Evolutionary conservation across 305 asterid genomes (phyloP), one percentile per base, ranked within the genome.

Genomic region (Stenogyne calaminthoides): DNA sequence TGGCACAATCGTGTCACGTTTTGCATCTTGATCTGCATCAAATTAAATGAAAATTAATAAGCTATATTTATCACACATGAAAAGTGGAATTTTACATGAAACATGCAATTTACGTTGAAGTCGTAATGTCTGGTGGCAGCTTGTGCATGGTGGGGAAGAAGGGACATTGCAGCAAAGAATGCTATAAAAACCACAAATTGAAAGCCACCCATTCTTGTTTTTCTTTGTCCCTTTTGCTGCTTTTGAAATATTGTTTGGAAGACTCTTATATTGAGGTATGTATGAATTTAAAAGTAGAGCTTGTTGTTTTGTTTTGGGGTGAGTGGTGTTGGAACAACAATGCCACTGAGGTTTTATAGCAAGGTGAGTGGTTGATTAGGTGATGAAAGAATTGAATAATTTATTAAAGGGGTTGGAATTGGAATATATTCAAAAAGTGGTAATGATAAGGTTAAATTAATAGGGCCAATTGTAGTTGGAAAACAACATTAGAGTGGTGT

Each of bases 401-500:
- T 44, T 44, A 11, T 44, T 44, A 11, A 42, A 42, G 49, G 49
- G n/a, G 49, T 42, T 12, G 52, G 52, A 11, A 44, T 11, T 12
- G 16, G 16, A 44, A 12, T 2, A 44, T 12, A 15, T 44, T 44
- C 6, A 44, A 44, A 44, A 44, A 32, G 4, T 40, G 15, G 14
- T 11, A 3, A 25, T 25, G 2, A 10, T 44, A 44, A 44, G 51
- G 51, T 44, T 44, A 11, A 44, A 44, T 11, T 44, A 11, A 3
- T 15, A 25, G 29, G 3, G 25, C 25, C 25, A 44, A 3, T 0
- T 40, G 12, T 8, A 9, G 16, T 3, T 44, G 85, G 90, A 82
- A 78, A 86, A 88, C 90, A 80, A 81, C 95, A 73, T 78, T 83
- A 80, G 97, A 87, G 95, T 88, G 89, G 77, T 83, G 84, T 78